phyloP scores from a whole-genome alignment of 2,329 filamentous ascomycete species.

The Sclerotinia spermophila region DNA sequence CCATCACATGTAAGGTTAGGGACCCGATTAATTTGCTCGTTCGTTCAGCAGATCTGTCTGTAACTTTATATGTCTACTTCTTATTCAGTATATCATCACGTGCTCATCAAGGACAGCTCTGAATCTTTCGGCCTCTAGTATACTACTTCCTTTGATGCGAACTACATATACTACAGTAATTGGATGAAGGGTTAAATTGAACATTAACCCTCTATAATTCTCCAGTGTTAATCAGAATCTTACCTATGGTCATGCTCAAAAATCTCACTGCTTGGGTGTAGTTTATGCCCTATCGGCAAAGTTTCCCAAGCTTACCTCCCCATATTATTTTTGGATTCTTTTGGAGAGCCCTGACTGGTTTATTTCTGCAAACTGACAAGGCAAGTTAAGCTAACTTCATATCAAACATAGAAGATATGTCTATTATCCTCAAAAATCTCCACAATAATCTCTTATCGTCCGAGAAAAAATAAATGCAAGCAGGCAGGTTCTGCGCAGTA shows the following conservation, averaged over 20 bases:
- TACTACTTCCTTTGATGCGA: not conserved
- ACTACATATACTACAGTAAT: not conserved
- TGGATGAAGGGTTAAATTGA: not conserved
- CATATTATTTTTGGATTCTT: not conserved
- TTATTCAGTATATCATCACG: no score
- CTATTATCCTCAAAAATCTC: not conserved
- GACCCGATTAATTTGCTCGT: no score
- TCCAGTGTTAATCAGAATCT: not conserved
- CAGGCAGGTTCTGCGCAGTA: not conserved
- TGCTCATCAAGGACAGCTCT: not conserved
- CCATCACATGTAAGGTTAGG: not conserved
- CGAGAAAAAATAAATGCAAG: not conserved
- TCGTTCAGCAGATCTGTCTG: not conserved
- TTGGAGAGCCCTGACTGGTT: not conserved
- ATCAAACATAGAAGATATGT: not conserved
- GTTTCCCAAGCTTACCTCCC: not conserved
- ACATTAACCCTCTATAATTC: not conserved
- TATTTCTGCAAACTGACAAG: not conserved
- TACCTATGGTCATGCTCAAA: not conserved
- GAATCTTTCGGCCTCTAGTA: not conserved
- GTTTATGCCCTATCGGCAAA: conserved; percentile 4
- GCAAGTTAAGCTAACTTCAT: conserved; percentile 7
- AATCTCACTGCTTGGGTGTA: not conserved
- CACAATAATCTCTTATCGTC: not conserved
- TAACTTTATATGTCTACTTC: not conserved